These are phyloP conservation scores for Botryotinia narcissicola DNA, from an alignment of 2,329 filamentous ascomycete species.

Conservation along the genomic window DNA sequence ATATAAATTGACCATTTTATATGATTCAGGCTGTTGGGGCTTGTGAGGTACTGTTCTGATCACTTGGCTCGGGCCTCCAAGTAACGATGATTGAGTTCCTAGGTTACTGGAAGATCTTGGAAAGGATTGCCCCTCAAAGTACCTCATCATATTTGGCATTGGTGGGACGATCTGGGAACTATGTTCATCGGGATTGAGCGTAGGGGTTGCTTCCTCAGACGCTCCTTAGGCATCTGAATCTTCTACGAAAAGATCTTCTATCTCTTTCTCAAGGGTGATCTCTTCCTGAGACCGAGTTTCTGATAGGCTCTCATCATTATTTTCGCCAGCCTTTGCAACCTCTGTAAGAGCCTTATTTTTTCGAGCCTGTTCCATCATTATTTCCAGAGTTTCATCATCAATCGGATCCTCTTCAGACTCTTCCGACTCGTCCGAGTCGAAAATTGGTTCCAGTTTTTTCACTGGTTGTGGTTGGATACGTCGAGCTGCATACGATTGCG, in stretches of 20 bases:
- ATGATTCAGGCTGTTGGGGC: neutral
- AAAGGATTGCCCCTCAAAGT: neutral
- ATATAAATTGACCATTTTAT: constrained; percentile 19
- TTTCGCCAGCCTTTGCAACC: neutral
- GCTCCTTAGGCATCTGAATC: neutral
- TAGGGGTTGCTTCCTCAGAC: neutral
- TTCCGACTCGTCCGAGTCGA: neutral
- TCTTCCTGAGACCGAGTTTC: neutral
- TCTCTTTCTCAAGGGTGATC: neutral
- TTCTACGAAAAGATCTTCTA: neutral
- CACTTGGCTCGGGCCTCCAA: neutral
- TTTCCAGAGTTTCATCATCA: constrained; percentile 13
- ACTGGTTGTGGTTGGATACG: neutral
- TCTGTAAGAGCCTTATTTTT: neutral
- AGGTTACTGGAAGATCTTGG: neutral
- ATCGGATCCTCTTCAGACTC: constrained; percentile 30
- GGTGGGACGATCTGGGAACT: neutral
- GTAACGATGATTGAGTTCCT: neutral
- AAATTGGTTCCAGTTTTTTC: neutral
- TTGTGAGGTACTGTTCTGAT: neutral
- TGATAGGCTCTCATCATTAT: neutral
- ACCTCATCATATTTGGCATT: constrained; percentile 5
- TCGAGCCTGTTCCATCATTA: neutral
- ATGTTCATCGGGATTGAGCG: constrained; percentile 8
- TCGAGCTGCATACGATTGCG: neutral